These are phyloP conservation scores for Volvox carteri DNA, from an alignment of 163 green algal species.

Conservation along the genomic window DNA sequence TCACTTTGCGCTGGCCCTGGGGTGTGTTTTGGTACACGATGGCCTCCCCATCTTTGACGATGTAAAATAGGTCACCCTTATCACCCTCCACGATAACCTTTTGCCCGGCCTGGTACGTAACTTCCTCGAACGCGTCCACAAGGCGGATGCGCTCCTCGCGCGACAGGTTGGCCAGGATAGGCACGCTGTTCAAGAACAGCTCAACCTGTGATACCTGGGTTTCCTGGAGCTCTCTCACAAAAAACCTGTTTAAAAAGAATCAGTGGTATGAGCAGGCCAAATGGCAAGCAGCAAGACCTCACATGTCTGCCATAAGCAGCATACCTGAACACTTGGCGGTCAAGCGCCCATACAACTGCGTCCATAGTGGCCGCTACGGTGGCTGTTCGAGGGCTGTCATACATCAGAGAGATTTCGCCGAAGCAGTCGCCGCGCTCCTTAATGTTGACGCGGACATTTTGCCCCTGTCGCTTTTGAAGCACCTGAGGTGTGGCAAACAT, in stretches of 20 bases:
- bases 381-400: slow-evolving; percentile 86
- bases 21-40: slow-evolving; percentile 85
- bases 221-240: slow-evolving; percentile 83
- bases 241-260: slow-evolving; percentile 70
- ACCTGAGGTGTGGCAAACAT: slow-evolving; percentile 61
- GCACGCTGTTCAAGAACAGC: slow-evolving; percentile 96
- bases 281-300: background rate
- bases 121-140: slow-evolving; percentile 85
- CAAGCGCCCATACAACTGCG: slow-evolving; percentile 92
- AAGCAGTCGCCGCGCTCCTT: slow-evolving; percentile 92
- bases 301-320: background rate
- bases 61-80: slow-evolving; percentile 94
- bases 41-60: slow-evolving; percentile 96
- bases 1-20: slow-evolving; percentile 84
- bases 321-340: slow-evolving; percentile 86
- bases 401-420: slow-evolving; percentile 96
- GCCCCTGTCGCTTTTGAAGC: slow-evolving; percentile 84
- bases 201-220: slow-evolving; percentile 83
- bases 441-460: slow-evolving; percentile 92
- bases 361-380: slow-evolving; percentile 91
- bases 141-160: slow-evolving; percentile 89
- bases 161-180: slow-evolving; percentile 87
- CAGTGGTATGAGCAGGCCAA: background rate
- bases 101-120: slow-evolving; percentile 57
- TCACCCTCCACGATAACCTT: slow-evolving; percentile 89